Conservation (phyloP, 106 monocot genomes). For the Phalaenopsis aphrodite region DNA sequence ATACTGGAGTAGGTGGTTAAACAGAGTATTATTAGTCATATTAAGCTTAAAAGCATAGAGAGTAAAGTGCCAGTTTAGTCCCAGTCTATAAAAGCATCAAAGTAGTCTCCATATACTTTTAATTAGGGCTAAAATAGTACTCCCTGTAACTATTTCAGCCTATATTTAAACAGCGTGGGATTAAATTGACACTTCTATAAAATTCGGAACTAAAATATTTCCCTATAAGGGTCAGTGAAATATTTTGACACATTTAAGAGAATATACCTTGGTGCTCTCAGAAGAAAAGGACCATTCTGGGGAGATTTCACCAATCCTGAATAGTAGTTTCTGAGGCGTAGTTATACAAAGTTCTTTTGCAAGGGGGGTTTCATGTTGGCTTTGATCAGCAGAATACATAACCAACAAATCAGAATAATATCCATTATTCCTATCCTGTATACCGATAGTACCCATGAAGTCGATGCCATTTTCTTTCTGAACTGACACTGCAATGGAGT, state of each 20-base stretch:
- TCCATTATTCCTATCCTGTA: constrained; percentile 13
- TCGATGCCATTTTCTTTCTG: constrained; percentile 17
- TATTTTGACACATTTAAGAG: neutral
- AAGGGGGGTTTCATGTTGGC: constrained; percentile 27
- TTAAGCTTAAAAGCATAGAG: neutral
- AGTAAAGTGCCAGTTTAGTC: too few relatives aligned
- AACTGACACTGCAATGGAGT: neutral
- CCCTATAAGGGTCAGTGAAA: too few relatives aligned
- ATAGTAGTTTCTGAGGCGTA: constrained; percentile 30
- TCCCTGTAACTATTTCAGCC: too few relatives aligned
- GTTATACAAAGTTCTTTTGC: constrained; percentile 25
- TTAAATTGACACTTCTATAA: too few relatives aligned
- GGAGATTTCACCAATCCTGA: constrained; percentile 62
- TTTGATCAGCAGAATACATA: constrained; percentile 39
- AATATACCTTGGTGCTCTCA: constrained; percentile 54
- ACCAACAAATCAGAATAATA: constrained; percentile 11
- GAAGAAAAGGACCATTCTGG: constrained; percentile 90
- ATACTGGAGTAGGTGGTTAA: neutral
- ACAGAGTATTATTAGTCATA: neutral
- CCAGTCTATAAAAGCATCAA: too few relatives aligned
- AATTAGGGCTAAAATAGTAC: too few relatives aligned
- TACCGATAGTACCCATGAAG: constrained; percentile 19
- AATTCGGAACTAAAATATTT: too few relatives aligned
- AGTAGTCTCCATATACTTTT: too few relatives aligned
- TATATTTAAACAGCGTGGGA: too few relatives aligned